phyloP scores from a whole-genome alignment of 2,329 filamentous ascomycete genomes.

The Biscogniauxia marginata region DNA sequence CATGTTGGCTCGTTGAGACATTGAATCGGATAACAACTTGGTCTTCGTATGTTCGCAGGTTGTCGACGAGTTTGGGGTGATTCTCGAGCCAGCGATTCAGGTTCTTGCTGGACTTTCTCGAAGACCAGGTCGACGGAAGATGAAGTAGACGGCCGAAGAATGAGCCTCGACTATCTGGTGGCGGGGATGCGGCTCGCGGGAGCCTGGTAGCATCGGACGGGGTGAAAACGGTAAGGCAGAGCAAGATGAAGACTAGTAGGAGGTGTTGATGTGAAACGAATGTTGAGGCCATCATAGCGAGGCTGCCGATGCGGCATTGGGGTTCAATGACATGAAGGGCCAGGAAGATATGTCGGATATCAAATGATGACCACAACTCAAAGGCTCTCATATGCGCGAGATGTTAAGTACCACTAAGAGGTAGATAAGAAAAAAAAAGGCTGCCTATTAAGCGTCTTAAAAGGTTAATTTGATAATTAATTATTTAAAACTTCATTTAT shows the following conservation, averaged over 20 bases:
- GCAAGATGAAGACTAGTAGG: slow-evolving; percentile 7
- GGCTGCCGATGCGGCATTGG: neutral
- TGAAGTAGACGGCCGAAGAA: slow-evolving; percentile 27
- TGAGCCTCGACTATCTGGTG: slow-evolving; percentile 17
- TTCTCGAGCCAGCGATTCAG: slow-evolving; percentile 25
- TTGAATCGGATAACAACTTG: slow-evolving; percentile 91
- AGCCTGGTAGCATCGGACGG: slow-evolving; percentile 12
- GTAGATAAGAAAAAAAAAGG: too few species aligned
- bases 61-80: slow-evolving; percentile 31
- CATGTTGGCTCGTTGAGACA: slow-evolving; percentile 49
- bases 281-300: slow-evolving; percentile 9
- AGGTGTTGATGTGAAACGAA: neutral
- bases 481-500: too few species aligned
- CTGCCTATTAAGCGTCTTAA: too few species aligned
- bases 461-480: too few species aligned
- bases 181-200: slow-evolving; percentile 6
- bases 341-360: neutral
- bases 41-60: slow-evolving; percentile 60
- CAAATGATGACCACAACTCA: neutral
- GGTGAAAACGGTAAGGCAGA: slow-evolving; percentile 8
- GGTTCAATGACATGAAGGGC: neutral
- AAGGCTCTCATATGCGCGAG: too few species aligned
- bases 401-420: too few species aligned
- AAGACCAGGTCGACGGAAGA: slow-evolving; percentile 20
- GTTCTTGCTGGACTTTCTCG: slow-evolving; percentile 18